phyloP scores from a whole-genome alignment of 2,329 filamentous ascomycete species.

The Ambrosiella cleistominuta region DNA sequence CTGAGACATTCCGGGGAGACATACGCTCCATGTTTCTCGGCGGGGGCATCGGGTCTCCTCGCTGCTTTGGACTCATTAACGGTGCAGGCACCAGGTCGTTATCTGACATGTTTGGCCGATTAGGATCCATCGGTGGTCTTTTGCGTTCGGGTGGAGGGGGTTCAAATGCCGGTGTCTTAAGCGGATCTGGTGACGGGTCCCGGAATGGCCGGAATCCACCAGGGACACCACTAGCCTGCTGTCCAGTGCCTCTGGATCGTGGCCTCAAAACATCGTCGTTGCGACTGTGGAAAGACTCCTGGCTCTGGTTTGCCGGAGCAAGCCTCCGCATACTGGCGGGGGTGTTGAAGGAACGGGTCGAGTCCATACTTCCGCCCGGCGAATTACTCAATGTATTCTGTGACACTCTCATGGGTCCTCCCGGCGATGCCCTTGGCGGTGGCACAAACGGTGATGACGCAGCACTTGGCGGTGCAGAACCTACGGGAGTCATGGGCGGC shows the following conservation, averaged over 20 bases:
- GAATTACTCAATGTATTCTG: slow-evolving; percentile 21
- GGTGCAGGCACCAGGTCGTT: slow-evolving; percentile 40
- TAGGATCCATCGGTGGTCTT: slow-evolving; percentile 47
- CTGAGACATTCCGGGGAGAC: slow-evolving; percentile 28
- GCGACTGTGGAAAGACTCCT: slow-evolving; percentile 31
- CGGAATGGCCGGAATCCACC: slow-evolving; percentile 6
- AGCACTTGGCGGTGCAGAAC: slow-evolving; percentile 8
- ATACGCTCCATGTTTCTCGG: slow-evolving; percentile 35
- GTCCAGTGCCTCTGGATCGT: slow-evolving; percentile 32
- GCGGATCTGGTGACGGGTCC: slow-evolving; percentile 13
- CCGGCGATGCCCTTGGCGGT: slow-evolving; percentile 22
- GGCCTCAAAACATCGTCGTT: slow-evolving; percentile 37
- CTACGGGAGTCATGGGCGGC: slow-evolving; percentile 12
- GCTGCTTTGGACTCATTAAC: slow-evolving; percentile 34
- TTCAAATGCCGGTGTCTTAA: slow-evolving; percentile 18
- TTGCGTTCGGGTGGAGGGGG: slow-evolving; percentile 43
- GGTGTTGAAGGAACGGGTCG: slow-evolving; percentile 23
- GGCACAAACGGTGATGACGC: slow-evolving; percentile 19
- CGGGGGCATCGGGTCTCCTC: slow-evolving; percentile 26
- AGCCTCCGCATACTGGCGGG: slow-evolving; percentile 30
- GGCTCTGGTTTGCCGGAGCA: slow-evolving; percentile 35
- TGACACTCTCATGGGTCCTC: slow-evolving; percentile 16
- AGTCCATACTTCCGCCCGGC: slow-evolving; percentile 35
- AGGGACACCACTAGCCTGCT: slow-evolving; percentile 21
- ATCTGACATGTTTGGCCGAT: slow-evolving; percentile 32